Conservation (phyloP, 2,329 filamentous ascomycete species). For the Furcasterigmium furcatum region DNA sequence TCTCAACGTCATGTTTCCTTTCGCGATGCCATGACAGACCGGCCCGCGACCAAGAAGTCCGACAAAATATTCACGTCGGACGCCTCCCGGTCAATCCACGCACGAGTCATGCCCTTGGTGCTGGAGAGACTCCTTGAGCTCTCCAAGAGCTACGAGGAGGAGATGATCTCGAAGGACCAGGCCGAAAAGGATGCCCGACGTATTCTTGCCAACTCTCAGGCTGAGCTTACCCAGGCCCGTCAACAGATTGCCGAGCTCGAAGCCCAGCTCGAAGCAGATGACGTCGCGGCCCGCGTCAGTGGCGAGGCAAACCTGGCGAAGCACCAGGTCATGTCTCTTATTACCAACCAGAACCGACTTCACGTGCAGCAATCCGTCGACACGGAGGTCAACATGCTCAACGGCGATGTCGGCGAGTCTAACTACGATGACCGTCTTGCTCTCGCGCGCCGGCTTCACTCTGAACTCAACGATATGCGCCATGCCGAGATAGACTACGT, state of each 20-base stretch:
- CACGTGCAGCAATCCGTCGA: slow-evolving; percentile 51
- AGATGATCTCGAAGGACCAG: slow-evolving; percentile 70
- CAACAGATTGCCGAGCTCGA: slow-evolving; percentile 59
- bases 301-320: slow-evolving; percentile 48
- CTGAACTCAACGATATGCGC: slow-evolving; percentile 56
- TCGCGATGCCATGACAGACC: slow-evolving; percentile 44
- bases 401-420: slow-evolving; percentile 44
- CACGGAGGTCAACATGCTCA: slow-evolving; percentile 44
- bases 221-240: slow-evolving; percentile 60
- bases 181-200: slow-evolving; percentile 66
- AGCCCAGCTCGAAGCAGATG: slow-evolving; percentile 51
- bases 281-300: slow-evolving; percentile 44
- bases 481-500: slow-evolving; percentile 66
- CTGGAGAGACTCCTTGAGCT: slow-evolving; percentile 71
- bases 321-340: slow-evolving; percentile 44
- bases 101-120: slow-evolving; percentile 66
- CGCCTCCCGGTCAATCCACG: slow-evolving; percentile 66
- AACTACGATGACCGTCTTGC: slow-evolving; percentile 52
- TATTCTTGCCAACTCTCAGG: slow-evolving; percentile 63
- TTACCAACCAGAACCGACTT: slow-evolving; percentile 50
- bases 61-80: slow-evolving; percentile 50
- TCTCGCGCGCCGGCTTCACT: slow-evolving; percentile 55
- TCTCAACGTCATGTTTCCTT: slow-evolving; percentile 54
- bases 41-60: slow-evolving; percentile 27
- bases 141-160: slow-evolving; percentile 68